These are phyloP conservation scores for Chlorella sp. DNA, from an alignment of 139 green algal species.

Conservation along the genomic window DNA sequence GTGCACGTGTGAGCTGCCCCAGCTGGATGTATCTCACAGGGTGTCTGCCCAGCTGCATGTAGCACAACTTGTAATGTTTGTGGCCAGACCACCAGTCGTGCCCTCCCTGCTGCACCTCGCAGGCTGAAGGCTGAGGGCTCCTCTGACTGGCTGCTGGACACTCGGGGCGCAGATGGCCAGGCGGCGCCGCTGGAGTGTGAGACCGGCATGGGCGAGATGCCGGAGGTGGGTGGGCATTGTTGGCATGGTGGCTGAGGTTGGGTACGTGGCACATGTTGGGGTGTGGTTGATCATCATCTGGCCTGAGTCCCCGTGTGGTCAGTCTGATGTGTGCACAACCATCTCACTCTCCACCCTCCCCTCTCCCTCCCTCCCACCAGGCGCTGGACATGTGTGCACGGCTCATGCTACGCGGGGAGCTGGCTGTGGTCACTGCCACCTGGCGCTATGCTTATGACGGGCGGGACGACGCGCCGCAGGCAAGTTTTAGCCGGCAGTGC, in stretches of 20 bases:
- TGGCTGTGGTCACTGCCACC: slow-evolving; percentile 46
- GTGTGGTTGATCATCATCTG: too few species aligned
- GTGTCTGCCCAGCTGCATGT: too few species aligned
- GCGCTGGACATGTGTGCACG: slow-evolving; percentile 73
- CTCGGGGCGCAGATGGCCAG: background rate
- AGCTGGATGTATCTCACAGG: too few species aligned
- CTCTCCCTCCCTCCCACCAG: background rate
- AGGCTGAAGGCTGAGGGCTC: background rate
- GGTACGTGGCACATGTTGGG: too few species aligned
- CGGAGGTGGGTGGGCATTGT: slow-evolving; percentile 21
- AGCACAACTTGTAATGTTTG: too few species aligned
- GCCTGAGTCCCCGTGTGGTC: too few species aligned
- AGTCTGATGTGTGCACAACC: too few species aligned
- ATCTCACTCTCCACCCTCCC: too few species aligned
- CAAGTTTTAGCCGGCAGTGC: too few species aligned
- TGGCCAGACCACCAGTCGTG: too few species aligned
- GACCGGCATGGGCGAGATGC: slow-evolving; percentile 44
- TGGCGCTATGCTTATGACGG: slow-evolving; percentile 33
- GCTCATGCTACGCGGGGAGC: slow-evolving; percentile 83
- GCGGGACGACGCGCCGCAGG: slow-evolving; percentile 30
- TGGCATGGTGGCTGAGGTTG: too few species aligned
- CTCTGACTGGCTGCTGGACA: slow-evolving; percentile 21
- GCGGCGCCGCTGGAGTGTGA: slow-evolving; percentile 22
- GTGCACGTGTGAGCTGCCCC: too few species aligned
- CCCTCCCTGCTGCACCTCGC: background rate